Percentiles rank a stretch among this genome's conserved stretches.
phyloP scores from a whole-genome alignment of 345 rosid species.

The Boechera retrofracta region DNA sequence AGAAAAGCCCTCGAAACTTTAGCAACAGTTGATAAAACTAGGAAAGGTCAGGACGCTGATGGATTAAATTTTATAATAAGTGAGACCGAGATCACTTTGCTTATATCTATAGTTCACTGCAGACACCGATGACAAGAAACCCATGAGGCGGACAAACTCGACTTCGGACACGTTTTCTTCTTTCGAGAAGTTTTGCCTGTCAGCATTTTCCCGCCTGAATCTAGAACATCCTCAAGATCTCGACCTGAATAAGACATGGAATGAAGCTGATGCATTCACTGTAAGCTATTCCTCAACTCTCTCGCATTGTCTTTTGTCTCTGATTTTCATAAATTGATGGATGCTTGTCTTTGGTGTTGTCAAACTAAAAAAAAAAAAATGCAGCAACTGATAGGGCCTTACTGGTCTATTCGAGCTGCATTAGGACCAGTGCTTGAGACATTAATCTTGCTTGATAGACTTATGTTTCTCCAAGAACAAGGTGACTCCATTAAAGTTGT shows the following conservation, averaged over 20 bases:
- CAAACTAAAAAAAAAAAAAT: slow-evolving; percentile 1
- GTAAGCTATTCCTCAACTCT: slow-evolving; percentile 52
- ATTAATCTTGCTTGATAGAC: slow-evolving; percentile 79
- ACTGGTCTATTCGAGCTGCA: slow-evolving; percentile 95
- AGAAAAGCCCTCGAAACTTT: slow-evolving; percentile 51
- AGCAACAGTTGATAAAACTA: slow-evolving; percentile 23
- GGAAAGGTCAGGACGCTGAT: slow-evolving; percentile 30
- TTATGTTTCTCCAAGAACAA: slow-evolving; percentile 89
- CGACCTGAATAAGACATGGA: slow-evolving; percentile 63
- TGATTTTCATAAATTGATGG: slow-evolving; percentile 19
- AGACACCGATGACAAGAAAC: slow-evolving; percentile 38
- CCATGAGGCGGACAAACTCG: slow-evolving; percentile 32
- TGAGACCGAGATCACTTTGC: slow-evolving; percentile 18
- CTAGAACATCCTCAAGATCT: slow-evolving; percentile 59
- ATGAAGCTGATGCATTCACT: slow-evolving; percentile 60
- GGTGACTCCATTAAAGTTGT: slow-evolving; percentile 56
- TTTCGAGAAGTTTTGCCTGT: slow-evolving; percentile 63
- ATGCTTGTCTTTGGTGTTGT: slow-evolving; percentile 23
- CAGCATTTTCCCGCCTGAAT: slow-evolving; percentile 76
- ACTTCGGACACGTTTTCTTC: slow-evolving; percentile 53
- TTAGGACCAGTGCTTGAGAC: slow-evolving; percentile 87
- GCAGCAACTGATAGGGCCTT: slow-evolving; percentile 84
- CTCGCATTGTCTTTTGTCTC: not conserved
- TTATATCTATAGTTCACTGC: slow-evolving; percentile 31
- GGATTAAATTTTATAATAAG: slow-evolving; percentile 11